phyloP scores from a whole-genome alignment of 306 rosid species.

The Adenanthera pavonina region DNA sequence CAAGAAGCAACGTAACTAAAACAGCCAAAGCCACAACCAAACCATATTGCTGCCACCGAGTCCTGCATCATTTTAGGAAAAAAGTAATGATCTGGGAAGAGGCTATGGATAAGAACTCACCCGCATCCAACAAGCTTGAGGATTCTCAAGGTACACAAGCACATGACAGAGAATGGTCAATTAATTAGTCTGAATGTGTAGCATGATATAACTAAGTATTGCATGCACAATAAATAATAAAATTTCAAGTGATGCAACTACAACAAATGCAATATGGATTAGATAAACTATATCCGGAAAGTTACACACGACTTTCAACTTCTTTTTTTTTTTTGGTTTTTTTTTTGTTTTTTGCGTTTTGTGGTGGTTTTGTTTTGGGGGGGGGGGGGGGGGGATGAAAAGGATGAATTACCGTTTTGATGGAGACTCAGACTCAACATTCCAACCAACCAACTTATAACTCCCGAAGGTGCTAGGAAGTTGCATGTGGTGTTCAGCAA shows the following conservation, averaged over 20 bases:
- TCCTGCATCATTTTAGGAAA: slow-evolving; percentile 59
- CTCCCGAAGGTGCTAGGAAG: slow-evolving; percentile 75
- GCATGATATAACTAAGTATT: slow-evolving; percentile 24
- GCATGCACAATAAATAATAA: slow-evolving; percentile 33
- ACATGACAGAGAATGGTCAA: slow-evolving; percentile 1
- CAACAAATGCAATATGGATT: slow-evolving; percentile 23
- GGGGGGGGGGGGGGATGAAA: not conserved
- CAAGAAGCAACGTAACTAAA: slow-evolving; percentile 55
- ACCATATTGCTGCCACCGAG: slow-evolving; percentile 66
- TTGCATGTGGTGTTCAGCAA: slow-evolving; percentile 70
- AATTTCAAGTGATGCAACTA: slow-evolving; percentile 18
- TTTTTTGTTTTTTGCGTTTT: not conserved
- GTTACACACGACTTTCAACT: not conserved
- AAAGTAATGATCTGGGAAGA: slow-evolving; percentile 11
- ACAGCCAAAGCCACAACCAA: slow-evolving; percentile 50
- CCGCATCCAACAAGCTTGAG: not conserved
- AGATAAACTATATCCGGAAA: not conserved
- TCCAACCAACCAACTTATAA: slow-evolving; percentile 75
- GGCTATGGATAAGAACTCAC: slow-evolving; percentile 20
- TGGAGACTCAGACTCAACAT: slow-evolving; percentile 60
- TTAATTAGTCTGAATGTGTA: slow-evolving; percentile 4
- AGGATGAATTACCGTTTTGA: slow-evolving; percentile 56
- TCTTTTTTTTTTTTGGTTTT: not conserved
- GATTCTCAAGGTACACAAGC: slow-evolving; percentile 3
- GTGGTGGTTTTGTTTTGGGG: not conserved